Base-by-base conservation (phyloP, 1,284 basidiomycete genomes). In the Cryptococcus depauperatus region DNA sequence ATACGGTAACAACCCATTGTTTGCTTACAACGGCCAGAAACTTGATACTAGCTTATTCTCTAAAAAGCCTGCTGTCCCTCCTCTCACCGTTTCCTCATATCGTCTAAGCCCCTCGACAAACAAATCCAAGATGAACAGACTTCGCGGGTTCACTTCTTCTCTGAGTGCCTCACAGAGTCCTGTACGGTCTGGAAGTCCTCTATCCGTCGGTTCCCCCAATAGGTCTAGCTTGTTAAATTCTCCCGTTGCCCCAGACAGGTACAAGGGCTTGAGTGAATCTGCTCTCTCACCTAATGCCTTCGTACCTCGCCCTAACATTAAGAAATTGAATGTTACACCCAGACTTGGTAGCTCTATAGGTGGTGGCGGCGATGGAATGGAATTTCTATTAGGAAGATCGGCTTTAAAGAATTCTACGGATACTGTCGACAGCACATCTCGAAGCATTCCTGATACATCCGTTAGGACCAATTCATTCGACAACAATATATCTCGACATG, bases 241-340 rank as follows among this genome's bases (percentile, higher is more conserved):
- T n/a, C 63, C 60, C 9, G 55, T 47, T 22, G 53, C 48, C 2
- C 57, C 59, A 11, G 67, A 69, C 41, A 55, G 68, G 32, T 68
- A 71, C 60, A 72, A 71, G 48, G 75, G 83, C 72, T 58, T 78
- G 32, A 74, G 81, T 22, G 86, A 78, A 45, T 69, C 73, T 9
- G 65, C 69, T 0, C 62, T 75, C 8, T 69, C 67, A 14, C 73
- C 75, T 16, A 74, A 77, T 53, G 84, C 74, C 70, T 90, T 62
- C 73, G 81, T 59, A 75, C 84, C 56, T 19, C 78, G 84, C 32
- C 80, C 84, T 47, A 95, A 87, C 64, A 88, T 96, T 51, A 98
- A 97, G 77, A 93, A 95, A 68, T 79, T 98, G 44, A 83, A 92
- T 32, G 71, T 97, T 46, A 85, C 91, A 62, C 85, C 83, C 66